phyloP scores from a whole-genome alignment of 495 filamentous ascomycete species.

The Podospora pseudopauciseta region DNA sequence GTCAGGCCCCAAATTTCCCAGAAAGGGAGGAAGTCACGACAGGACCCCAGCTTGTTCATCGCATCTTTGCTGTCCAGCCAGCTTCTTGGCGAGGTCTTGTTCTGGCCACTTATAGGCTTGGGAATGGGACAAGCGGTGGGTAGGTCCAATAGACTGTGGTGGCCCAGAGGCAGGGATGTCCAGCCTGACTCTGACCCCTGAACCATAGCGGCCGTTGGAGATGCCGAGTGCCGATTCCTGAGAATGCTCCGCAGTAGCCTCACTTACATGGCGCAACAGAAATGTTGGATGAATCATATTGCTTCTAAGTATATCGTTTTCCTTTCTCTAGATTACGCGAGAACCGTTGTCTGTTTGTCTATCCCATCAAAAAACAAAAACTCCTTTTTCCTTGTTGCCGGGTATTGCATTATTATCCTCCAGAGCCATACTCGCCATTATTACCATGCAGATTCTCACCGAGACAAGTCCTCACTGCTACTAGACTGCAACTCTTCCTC shows the following conservation, averaged over 20 bases:
- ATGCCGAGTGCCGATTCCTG: background rate
- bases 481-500: constrained; percentile 27
- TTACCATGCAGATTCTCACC: background rate
- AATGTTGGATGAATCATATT: background rate
- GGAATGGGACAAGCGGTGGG: background rate
- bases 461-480: constrained; percentile 24
- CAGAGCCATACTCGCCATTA: background rate
- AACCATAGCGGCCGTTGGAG: background rate
- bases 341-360: background rate
- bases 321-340: background rate
- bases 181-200: background rate
- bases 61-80: background rate
- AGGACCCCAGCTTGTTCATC: background rate
- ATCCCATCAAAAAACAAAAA: background rate
- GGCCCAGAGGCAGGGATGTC: background rate
- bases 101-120: background rate
- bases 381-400: background rate
- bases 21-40: background rate
- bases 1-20: background rate
- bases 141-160: background rate
- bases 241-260: background rate
- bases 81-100: background rate
- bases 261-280: background rate
- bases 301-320: background rate
- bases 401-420: background rate